Base-by-base conservation (phyloP, 78 protist genomes). In the Acrasis kona region DNA sequence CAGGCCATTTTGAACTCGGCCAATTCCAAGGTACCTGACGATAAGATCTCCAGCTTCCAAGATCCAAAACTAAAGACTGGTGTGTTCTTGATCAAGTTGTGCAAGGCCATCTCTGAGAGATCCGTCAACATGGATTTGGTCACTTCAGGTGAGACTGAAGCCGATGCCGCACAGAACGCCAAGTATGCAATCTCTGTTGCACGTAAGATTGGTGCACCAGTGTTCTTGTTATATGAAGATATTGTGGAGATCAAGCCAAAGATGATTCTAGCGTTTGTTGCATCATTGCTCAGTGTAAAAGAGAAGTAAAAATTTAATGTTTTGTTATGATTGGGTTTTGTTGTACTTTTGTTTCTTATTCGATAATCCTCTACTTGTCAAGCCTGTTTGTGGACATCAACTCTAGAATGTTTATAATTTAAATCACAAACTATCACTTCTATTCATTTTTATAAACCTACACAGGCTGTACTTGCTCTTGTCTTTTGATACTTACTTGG, bases 221-320 rank as follows among this genome's bases (percentile, higher is more conserved):
- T 94, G n/a, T 91, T 89, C 78, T 71, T 84, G 12, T 87, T 92
- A 28, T 94, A 94, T 74, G 97, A 94, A 71, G 97, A 94, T 76
- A 71, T 94, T 6, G 87, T 83, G 27, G 95, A 91, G 73, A 86
- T 84, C 38, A 87, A 85, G 38, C 81, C 80, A 39, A 91, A 91
- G 85, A 72, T 87, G 88, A 36, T 90, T 19, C 58, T 85, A 35
- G 82, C 89, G 73, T 36, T 83, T 73, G 0, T 84, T 61, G 87
- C 77, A 8, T 34, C 86, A 1, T 32, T 83, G 5, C 5, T 70
- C n/a, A n/a, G n/a, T n/a, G n/a, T n/a, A n/a, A n/a, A n/a, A n/a
- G n/a, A n/a, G n/a, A n/a, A n/a, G n/a, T n/a, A n/a, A n/a, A n/a
- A n/a, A n/a, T n/a, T n/a, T n/a, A n/a, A n/a, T n/a, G n/a, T n/a